Conservation (phyloP, 1,284 basidiomycete genomes). For the Hemileia vastatrix region DNA sequence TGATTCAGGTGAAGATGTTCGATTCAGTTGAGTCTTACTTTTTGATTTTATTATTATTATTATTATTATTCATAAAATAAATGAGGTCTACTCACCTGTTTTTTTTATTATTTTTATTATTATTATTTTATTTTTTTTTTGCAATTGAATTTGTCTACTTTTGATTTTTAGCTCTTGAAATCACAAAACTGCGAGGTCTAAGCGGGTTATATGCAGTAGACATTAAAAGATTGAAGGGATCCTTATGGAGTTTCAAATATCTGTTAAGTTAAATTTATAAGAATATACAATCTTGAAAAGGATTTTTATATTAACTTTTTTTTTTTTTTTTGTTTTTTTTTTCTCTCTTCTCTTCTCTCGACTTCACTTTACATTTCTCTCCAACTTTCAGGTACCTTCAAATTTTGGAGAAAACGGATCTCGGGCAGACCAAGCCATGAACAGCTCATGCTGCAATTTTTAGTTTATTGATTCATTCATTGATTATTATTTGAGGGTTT, state of each 20-base stretch:
- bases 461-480: not conserved
- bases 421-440: too few species aligned
- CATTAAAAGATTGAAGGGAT: conserved; percentile 81
- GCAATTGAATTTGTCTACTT: conserved; percentile 53
- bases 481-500: not conserved
- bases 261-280: conserved; percentile 3
- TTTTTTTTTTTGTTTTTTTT: not conserved
- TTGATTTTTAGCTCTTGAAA: conserved; percentile 11
- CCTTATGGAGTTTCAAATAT: conserved; percentile 79
- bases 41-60: too few species aligned
- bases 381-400: conserved; percentile 20
- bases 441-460: not conserved
- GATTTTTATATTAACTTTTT: not conserved
- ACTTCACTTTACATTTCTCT: not conserved
- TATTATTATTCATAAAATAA: conserved; percentile 79
- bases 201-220: conserved; percentile 53
- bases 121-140: not conserved
- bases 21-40: conserved; percentile 51
- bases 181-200: conserved; percentile 15
- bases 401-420: conserved; percentile 17
- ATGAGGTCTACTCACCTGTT: conserved; percentile 75
- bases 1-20: conserved; percentile 83
- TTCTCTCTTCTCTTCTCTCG: not conserved
- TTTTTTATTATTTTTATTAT: conserved; percentile 45
- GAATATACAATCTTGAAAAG: too few species aligned